phyloP scores from a whole-genome alignment of 345 rosid species.

The Boechera divaricarpa region DNA sequence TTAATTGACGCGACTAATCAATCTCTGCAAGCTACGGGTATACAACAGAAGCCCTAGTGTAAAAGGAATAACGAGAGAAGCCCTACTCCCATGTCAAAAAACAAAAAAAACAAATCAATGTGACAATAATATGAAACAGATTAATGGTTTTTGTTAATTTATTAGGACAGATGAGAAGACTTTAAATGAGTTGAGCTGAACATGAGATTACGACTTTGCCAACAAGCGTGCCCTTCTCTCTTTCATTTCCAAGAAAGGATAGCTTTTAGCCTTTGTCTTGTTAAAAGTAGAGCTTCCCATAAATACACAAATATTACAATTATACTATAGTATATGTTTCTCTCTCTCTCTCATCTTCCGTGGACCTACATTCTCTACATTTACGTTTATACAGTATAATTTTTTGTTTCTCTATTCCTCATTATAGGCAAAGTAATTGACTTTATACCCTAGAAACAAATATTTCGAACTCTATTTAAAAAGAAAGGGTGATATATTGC shows the following conservation, averaged over 20 bases:
- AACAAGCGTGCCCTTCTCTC: conserved; percentile 59
- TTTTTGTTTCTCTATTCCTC: neutral
- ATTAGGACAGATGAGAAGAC: conserved; percentile 23
- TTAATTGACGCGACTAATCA: conserved; percentile 44
- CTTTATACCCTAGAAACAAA: neutral
- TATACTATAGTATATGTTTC: neutral
- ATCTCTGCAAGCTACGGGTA: conserved; percentile 37
- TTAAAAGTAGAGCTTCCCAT: conserved; percentile 64
- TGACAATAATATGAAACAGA: conserved; percentile 8
- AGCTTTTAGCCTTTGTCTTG: conserved; percentile 56
- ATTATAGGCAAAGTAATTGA: neutral
- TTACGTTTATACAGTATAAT: neutral
- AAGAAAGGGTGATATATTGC: neutral
- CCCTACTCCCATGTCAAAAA: conserved; percentile 23
- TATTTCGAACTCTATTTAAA: neutral
- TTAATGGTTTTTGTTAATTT: conserved; percentile 32
- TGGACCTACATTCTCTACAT: conserved; percentile 46
- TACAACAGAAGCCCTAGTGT: conserved; percentile 35
- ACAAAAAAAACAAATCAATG: neutral
- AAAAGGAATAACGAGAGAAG: conserved; percentile 44
- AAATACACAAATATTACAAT: conserved; percentile 26
- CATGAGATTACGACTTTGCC: conserved; percentile 48
- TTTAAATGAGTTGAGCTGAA: conserved; percentile 37
- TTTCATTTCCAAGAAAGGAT: conserved; percentile 88
- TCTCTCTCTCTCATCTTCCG: conserved; percentile 30